phyloP scores from a whole-genome alignment of 331 rosid genomes.

The Quercus tomentella region DNA sequence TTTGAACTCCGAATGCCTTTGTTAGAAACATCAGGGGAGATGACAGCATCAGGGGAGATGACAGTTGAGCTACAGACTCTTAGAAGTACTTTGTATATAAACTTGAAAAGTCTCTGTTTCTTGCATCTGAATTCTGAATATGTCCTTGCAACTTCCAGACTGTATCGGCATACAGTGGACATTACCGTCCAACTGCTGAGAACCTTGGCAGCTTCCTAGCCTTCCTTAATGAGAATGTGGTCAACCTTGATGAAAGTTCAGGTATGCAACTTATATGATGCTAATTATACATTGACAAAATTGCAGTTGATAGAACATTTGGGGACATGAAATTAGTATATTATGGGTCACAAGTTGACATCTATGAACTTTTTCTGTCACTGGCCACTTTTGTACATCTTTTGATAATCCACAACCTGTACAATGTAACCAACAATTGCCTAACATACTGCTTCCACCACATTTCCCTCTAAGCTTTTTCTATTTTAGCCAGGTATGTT shows the following conservation, averaged over 20 bases:
- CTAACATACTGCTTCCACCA: not conserved
- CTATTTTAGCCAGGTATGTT: too few relatives aligned
- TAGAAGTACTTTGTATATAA: not conserved
- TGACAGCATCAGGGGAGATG: too few relatives aligned
- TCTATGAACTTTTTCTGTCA: not conserved
- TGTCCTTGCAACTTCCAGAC: constrained; percentile 16
- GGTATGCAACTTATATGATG: constrained; percentile 14
- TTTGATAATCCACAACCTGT: not conserved
- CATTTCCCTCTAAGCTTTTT: not conserved
- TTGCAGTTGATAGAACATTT: not conserved
- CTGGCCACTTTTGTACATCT: not conserved
- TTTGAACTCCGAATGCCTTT: too few relatives aligned
- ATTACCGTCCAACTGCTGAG: constrained; percentile 34
- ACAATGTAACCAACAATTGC: not conserved
- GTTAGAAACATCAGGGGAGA: too few relatives aligned
- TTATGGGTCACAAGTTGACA: not conserved
- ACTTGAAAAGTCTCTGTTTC: not conserved
- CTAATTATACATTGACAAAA: not conserved
- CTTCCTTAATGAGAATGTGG: constrained; percentile 32
- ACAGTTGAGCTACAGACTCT: too few relatives aligned
- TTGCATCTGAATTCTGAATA: not conserved
- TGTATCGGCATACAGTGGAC: constrained; percentile 36
- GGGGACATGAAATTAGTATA: not conserved
- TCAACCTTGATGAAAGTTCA: constrained; percentile 26
- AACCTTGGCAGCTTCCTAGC: constrained; percentile 25